These are phyloP conservation scores for Entomortierella parvispora DNA, from an alignment of 192 early-diverging fungal species.

Conservation along the genomic window DNA sequence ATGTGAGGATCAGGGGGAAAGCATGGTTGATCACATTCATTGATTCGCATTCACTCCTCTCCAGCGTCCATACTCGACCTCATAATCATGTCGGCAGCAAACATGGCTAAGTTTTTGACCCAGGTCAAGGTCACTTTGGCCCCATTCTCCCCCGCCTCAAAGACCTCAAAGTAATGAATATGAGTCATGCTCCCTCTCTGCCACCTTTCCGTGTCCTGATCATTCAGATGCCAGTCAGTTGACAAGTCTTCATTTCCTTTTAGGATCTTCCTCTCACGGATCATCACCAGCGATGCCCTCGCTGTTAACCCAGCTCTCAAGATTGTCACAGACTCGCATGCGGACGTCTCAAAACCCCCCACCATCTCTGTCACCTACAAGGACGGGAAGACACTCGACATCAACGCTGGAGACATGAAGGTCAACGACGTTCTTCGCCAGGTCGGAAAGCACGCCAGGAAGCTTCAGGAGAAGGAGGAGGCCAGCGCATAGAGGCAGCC, in stretches of 20 bases:
- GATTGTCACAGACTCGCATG: conserved; percentile 56
- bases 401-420: conserved; percentile 58
- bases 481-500: conserved; percentile 55
- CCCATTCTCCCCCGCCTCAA: conserved; percentile 57
- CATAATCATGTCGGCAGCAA: conserved; percentile 32
- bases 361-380: conserved; percentile 58
- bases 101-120: conserved; percentile 53
- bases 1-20: no score
- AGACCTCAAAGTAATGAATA: conserved; percentile 58
- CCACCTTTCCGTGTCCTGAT: neutral
- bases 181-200: no score
- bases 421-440: conserved; percentile 55
- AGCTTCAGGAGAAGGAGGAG: conserved; percentile 62
- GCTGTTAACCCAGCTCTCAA: conserved; percentile 59
- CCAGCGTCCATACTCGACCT: neutral
- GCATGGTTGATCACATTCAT: no score
- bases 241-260: neutral
- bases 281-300: conserved; percentile 57
- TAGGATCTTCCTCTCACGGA: conserved; percentile 62
- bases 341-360: conserved; percentile 54
- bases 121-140: conserved; percentile 64
- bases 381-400: conserved; percentile 59
- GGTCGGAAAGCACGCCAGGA: conserved; percentile 65
- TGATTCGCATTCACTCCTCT: neutral
- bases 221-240: neutral